Evolutionary conservation across 2,329 filamentous ascomycete genomes (phyloP).

Genomic region (Colletotrichum lindemuthianum): DNA sequence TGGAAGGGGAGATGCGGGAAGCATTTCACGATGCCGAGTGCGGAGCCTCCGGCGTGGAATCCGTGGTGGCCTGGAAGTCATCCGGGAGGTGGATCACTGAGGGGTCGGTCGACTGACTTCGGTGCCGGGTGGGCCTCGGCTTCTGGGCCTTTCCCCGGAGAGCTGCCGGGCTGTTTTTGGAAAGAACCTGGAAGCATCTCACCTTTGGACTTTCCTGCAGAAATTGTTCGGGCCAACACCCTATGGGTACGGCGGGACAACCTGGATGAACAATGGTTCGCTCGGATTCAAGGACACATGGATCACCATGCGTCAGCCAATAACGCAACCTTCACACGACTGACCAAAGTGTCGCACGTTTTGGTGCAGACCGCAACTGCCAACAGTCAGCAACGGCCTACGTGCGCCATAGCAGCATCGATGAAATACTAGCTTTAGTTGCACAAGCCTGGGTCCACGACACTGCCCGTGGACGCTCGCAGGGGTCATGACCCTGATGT

Average conservation of each 20-base stretch:
- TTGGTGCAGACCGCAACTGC: too few species aligned
- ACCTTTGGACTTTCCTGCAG: not conserved
- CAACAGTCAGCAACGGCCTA: constrained; percentile 6
- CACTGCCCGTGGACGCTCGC: constrained; percentile 11
- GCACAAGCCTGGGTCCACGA: constrained; percentile 12
- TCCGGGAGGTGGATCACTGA: not conserved
- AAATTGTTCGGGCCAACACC: not conserved
- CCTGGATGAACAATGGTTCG: not conserved
- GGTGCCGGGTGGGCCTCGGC: constrained; percentile 2
- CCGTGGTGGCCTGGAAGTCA: not conserved
- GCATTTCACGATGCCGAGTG: constrained; percentile 13
- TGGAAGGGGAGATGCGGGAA: not conserved
- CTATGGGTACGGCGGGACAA: not conserved
- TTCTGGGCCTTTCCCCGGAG: not conserved
- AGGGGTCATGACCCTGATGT: constrained; percentile 2
- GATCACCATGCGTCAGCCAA: not conserved
- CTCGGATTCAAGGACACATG: not conserved
- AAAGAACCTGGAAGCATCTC: not conserved
- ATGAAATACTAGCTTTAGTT: constrained; percentile 11
- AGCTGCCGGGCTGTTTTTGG: too few species aligned
- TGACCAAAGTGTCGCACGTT: too few species aligned
- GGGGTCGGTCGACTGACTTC: not conserved
- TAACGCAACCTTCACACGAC: not conserved
- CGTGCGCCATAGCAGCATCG: not conserved
- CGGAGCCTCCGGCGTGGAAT: not conserved